Evolutionary conservation across 768 basidiomycete species (phyloP), one percentile per base, ranked within the genome.

Genomic region (Termitomyces eurrhizus): DNA sequence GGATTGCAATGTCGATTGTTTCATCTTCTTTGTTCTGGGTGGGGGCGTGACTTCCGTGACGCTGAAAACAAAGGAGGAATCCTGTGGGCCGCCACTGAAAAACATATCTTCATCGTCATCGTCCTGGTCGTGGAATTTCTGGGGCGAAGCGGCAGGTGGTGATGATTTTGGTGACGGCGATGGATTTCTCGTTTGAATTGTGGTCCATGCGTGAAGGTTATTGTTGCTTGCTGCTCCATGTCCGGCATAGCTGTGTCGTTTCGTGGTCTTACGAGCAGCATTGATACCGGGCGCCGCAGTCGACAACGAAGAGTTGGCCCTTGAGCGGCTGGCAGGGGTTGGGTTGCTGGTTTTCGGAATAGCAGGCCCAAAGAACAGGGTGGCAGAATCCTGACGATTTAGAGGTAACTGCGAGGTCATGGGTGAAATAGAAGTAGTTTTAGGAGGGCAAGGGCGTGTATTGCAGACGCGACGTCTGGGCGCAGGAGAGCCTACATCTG

Each of bases 221-320:
- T 59, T 64, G 36, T 59, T 55, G 50, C 68, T 72, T 61, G 68
- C 72, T 13, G 68, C 72, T 12, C 73, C 76, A 14, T 78, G 71
- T 6, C 86, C 87, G 16, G 83, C 82, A 70, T 88, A 89, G 63
- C 87, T 89, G 64, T 90, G 88, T 59, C 88, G 80, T 65, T 82
- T 84, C 37, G 70, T 61, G 26, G 71, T 57, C 56, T 72, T 73
- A 61, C 76, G 72, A 6, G 51, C 24, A 21, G 62, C 41, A 46
- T 39, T 64, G 7, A 69, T 53, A 62, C 70, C 60, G 6, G 69
- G 60, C 42, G 57, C 68, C 21, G 67, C 58, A 52, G 65, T 58
- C 46, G 57, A 67, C 36, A 69, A 60, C 2, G 69, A 66, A 18
- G 70, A 71, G 59, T 69, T 70, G 46, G 70, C 73, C 51, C 77